These are phyloP conservation scores for Arthrocladium fulminans DNA, from an alignment of 2,329 filamentous ascomycete species.

Conservation along the genomic window DNA sequence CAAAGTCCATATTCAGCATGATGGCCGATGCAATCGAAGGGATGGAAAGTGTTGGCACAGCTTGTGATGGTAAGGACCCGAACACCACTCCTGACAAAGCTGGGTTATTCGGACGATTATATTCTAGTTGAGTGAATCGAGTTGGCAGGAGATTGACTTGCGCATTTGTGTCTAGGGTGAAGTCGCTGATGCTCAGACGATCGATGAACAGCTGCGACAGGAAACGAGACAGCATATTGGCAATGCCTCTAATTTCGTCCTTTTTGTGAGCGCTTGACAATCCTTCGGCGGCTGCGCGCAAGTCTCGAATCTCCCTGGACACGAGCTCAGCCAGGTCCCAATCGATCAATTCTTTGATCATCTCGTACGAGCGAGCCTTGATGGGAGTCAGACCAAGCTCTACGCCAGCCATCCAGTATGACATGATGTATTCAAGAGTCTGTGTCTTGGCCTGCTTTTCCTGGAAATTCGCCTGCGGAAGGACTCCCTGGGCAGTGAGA, in stretches of 20 bases:
- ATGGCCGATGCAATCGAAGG: constrained; percentile 18
- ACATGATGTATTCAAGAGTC: constrained; percentile 21
- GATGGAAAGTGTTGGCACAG: background rate
- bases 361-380: constrained; percentile 15
- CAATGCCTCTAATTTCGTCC: constrained; percentile 1
- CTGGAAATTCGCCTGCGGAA: constrained; percentile 11
- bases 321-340: constrained; percentile 21
- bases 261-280: background rate
- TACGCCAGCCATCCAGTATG: constrained; percentile 22
- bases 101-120: constrained; percentile 17
- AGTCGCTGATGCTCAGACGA: constrained; percentile 13
- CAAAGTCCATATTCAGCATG: constrained; percentile 22
- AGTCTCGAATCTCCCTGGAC: constrained; percentile 16
- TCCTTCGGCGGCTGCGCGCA: constrained; percentile 3
- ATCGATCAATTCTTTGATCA: constrained; percentile 16
- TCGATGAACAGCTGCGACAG: constrained; percentile 1
- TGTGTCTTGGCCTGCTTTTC: constrained; percentile 14
- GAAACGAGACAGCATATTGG: constrained; percentile 1
- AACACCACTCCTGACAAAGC: constrained; percentile 22
- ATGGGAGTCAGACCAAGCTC: constrained; percentile 20
- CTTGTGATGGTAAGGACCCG: constrained; percentile 21
- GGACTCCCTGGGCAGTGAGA: constrained; percentile 16
- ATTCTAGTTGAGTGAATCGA: constrained; percentile 17
- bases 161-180: constrained; percentile 14
- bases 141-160: constrained; percentile 10